phyloP scores from a whole-genome alignment of 805 yeast species.

The Metschnikowia hibisci region DNA sequence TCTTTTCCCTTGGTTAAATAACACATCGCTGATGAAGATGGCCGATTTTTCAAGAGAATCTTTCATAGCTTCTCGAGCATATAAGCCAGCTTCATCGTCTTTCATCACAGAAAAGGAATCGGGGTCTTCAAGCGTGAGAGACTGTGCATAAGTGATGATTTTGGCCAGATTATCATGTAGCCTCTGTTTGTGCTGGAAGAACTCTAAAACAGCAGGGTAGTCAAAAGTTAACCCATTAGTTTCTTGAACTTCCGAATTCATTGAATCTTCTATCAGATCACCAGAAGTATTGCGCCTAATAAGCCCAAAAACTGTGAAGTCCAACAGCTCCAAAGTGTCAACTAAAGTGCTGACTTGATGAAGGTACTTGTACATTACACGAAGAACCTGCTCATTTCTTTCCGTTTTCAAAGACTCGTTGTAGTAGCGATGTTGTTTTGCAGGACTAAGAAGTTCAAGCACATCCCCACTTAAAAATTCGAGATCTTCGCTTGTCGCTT shows the following conservation, averaged over 20 bases:
- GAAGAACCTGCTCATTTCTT: slow-evolving; percentile 50
- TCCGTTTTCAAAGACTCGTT: slow-evolving; percentile 33
- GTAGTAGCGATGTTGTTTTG: slow-evolving; percentile 32
- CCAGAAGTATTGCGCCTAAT: slow-evolving; percentile 29
- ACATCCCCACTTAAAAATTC: slow-evolving; percentile 39
- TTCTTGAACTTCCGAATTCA: slow-evolving; percentile 7
- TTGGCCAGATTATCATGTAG: slow-evolving; percentile 58
- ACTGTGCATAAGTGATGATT: slow-evolving; percentile 64
- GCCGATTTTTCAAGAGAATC: slow-evolving; percentile 50
- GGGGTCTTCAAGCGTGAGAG: slow-evolving; percentile 68
- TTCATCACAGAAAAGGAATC: slow-evolving; percentile 64
- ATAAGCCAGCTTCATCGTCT: slow-evolving; percentile 47
- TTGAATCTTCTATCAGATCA: background rate
- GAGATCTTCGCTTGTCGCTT: slow-evolving; percentile 35
- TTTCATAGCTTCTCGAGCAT: slow-evolving; percentile 35
- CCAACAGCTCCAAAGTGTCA: slow-evolving; percentile 57
- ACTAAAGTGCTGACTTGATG: slow-evolving; percentile 47
- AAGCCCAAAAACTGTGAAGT: slow-evolving; percentile 51
- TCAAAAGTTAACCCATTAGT: slow-evolving; percentile 31
- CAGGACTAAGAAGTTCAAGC: slow-evolving; percentile 35
- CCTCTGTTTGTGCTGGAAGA: slow-evolving; percentile 68
- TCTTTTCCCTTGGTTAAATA: slow-evolving; percentile 45
- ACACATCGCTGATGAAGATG: slow-evolving; percentile 40
- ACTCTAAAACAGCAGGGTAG: slow-evolving; percentile 61
- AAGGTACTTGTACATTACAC: slow-evolving; percentile 51